Percentiles rank a stretch among this genome's conserved stretches.
phyloP scores from a whole-genome alignment of 2,329 filamentous ascomycete species.

The Venturia oleaginea region DNA sequence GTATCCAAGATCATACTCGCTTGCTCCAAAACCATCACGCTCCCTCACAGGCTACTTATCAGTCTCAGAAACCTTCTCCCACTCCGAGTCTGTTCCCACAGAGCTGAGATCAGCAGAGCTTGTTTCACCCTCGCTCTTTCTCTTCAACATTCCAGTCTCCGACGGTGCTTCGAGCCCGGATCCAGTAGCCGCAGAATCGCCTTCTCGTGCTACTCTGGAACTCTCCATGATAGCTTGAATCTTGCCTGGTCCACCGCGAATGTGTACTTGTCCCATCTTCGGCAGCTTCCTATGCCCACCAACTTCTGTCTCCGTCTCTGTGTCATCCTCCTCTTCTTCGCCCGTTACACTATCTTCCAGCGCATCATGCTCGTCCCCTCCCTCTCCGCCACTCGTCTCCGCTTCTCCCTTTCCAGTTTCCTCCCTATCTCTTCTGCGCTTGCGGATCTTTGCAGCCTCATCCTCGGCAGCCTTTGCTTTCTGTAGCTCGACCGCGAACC shows the following conservation, averaged over 20 bases:
- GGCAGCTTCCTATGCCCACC: conserved; percentile 20
- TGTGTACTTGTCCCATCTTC: neutral
- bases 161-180: conserved; percentile 21
- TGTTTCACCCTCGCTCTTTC: conserved; percentile 37
- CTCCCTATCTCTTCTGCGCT: neutral
- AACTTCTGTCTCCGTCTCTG: conserved; percentile 25
- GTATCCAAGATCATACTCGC: conserved; percentile 4
- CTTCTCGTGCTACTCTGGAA: neutral
- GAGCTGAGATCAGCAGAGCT: conserved; percentile 49
- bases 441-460: conserved; percentile 36
- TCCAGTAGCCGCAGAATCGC: neutral
- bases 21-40: neutral
- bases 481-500: conserved; percentile 69
- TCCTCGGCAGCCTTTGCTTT: conserved; percentile 39
- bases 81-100: conserved; percentile 73
- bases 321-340: conserved; percentile 6
- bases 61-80: conserved; percentile 82
- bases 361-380: conserved; percentile 3
- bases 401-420: conserved; percentile 4
- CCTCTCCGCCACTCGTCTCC: conserved; percentile 12
- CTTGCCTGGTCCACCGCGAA: conserved; percentile 13
- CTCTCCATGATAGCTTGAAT: conserved; percentile 14
- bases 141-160: conserved; percentile 29
- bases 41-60: conserved; percentile 13
- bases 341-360: conserved; percentile 1